Evolutionary conservation across 202 grass and related monocot species (phyloP).

Genomic region (Elaeis oleifera): DNA sequence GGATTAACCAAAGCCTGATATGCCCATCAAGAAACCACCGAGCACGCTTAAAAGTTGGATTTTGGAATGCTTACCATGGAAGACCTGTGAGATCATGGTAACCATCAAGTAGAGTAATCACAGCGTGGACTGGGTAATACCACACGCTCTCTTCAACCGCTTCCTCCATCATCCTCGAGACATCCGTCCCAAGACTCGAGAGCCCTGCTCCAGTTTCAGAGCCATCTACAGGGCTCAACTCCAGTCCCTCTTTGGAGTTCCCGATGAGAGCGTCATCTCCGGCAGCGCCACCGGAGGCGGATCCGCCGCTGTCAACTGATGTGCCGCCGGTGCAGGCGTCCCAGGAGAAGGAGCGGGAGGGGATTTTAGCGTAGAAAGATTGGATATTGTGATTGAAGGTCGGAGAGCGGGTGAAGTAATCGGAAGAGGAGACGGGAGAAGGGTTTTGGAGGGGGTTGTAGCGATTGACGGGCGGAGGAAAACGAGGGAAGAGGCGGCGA

Average conservation of each 20-base stretch:
- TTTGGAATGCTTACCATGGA: slow-evolving; percentile 49
- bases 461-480: slow-evolving; percentile 13
- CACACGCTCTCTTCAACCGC: slow-evolving; percentile 22
- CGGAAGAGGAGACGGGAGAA: background rate
- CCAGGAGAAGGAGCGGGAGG: slow-evolving; percentile 54
- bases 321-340: slow-evolving; percentile 23
- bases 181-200: slow-evolving; percentile 12
- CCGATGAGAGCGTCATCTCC: background rate
- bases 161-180: slow-evolving; percentile 14
- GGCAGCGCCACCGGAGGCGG: background rate
- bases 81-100: slow-evolving; percentile 67
- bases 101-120: slow-evolving; percentile 46
- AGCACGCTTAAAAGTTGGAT: background rate
- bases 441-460: background rate
- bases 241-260: background rate
- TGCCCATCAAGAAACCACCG: too few relatives aligned
- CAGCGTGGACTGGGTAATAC: slow-evolving; percentile 19
- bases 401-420: background rate
- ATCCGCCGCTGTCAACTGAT: too few relatives aligned
- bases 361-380: background rate
- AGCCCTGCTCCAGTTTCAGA: slow-evolving; percentile 18
- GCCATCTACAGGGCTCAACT: background rate
- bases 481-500: slow-evolving; percentile 21
- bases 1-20: too few relatives aligned
- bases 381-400: background rate